Evolutionary conservation across 129 eudicot species (phyloP).

Genomic region (Saussurea involucrata): DNA sequence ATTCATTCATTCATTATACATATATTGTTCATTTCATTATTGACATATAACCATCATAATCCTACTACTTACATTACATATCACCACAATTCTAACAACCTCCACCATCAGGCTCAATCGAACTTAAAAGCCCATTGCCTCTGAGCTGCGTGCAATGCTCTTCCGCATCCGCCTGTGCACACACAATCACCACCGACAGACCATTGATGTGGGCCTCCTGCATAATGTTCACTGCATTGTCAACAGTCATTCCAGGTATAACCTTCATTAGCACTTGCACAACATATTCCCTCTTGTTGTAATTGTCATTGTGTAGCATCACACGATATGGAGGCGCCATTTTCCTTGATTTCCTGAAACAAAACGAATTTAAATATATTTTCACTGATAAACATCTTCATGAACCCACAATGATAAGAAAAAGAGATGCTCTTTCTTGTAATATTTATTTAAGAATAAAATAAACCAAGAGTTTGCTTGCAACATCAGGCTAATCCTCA

Average conservation of each 20-base stretch:
- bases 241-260: constrained; percentile 93
- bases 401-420: background rate
- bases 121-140: constrained; percentile 87
- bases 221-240: constrained; percentile 91
- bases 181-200: constrained; percentile 75
- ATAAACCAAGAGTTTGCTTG: background rate
- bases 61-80: constrained; percentile 43
- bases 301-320: constrained; percentile 88
- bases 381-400: background rate
- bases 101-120: constrained; percentile 88
- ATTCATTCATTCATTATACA: constrained; percentile 15
- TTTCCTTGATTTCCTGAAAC: constrained; percentile 77
- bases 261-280: constrained; percentile 97
- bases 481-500: constrained; percentile 23
- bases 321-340: constrained; percentile 94
- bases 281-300: constrained; percentile 90
- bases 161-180: constrained; percentile 94
- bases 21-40: constrained; percentile 21
- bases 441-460: background rate
- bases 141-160: constrained; percentile 90
- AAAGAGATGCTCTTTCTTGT: background rate
- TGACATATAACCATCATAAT: constrained; percentile 30
- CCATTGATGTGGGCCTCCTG: constrained; percentile 96
- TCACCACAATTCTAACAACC: constrained; percentile 48
- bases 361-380: background rate